Evolutionary conservation across 78 protist genomes (phyloP).

Genomic region (Reticulomyxa filosa): DNA sequence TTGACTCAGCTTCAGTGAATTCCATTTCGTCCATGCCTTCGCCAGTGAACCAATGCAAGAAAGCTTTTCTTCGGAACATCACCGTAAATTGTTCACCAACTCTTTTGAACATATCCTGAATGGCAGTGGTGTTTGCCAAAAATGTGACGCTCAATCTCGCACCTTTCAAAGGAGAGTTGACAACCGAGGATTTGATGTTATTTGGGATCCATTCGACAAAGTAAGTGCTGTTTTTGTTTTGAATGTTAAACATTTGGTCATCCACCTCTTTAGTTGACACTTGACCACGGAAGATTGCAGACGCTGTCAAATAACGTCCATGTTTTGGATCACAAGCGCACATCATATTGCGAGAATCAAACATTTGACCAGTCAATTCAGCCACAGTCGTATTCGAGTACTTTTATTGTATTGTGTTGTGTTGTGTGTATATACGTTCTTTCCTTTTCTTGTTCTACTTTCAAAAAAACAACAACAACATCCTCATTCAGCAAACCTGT

Average conservation of each 20-base stretch:
- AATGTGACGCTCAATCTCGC: slow-evolving; percentile 87
- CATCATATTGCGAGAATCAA: slow-evolving; percentile 95
- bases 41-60: slow-evolving; percentile 95
- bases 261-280: slow-evolving; percentile 88
- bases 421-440: too few species aligned
- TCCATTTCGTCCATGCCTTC: slow-evolving; percentile 99
- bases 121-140: slow-evolving; percentile 86
- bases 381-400: background rate
- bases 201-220: slow-evolving; percentile 98
- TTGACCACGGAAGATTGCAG: slow-evolving; percentile 88
- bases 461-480: too few species aligned
- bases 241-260: slow-evolving; percentile 81
- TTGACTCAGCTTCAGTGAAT: slow-evolving; percentile 92
- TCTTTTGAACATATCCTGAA: slow-evolving; percentile 94
- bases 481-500: too few species aligned
- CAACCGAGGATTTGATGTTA: slow-evolving; percentile 92
- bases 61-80: slow-evolving; percentile 94
- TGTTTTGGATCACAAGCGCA: slow-evolving; percentile 91
- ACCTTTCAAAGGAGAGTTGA: slow-evolving; percentile 81
- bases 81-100: slow-evolving; percentile 79
- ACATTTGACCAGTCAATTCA: slow-evolving; percentile 23
- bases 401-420: too few species aligned
- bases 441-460: too few species aligned
- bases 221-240: slow-evolving; percentile 73
- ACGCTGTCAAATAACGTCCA: slow-evolving; percentile 89